These are phyloP conservation scores for Scutellaria barbata DNA, from an alignment of 257 asterid genomes.

Conservation along the genomic window DNA sequence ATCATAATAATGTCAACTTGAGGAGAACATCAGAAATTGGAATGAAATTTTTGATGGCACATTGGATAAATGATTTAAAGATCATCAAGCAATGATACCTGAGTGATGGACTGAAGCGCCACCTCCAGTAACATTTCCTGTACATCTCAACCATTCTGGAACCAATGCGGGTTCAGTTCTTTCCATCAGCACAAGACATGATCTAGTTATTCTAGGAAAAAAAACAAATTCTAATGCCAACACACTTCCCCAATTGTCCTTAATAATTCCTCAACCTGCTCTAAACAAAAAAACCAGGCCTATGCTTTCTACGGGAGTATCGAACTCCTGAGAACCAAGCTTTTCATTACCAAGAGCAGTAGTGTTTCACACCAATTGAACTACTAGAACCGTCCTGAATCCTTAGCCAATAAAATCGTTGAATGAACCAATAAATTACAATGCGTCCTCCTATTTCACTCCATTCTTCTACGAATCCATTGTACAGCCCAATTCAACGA, in stretches of 20 bases:
- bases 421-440: background rate
- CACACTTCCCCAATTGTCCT: slow-evolving; percentile 27
- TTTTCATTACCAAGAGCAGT: slow-evolving; percentile 5
- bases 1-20: slow-evolving; percentile 16
- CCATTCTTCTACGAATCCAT: slow-evolving; percentile 4
- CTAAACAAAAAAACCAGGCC: background rate
- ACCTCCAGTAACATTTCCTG: slow-evolving; percentile 64
- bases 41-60: background rate
- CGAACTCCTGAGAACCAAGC: slow-evolving; percentile 25
- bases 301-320: slow-evolving; percentile 11
- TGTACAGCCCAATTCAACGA: slow-evolving; percentile 2
- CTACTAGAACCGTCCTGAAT: slow-evolving; percentile 23
- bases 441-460: slow-evolving; percentile 33
- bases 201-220: slow-evolving; percentile 40
- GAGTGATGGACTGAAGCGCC: slow-evolving; percentile 60
- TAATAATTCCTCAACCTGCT: slow-evolving; percentile 11
- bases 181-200: slow-evolving; percentile 71
- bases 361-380: slow-evolving; percentile 13
- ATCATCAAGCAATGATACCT: slow-evolving; percentile 35
- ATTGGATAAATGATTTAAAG: slow-evolving; percentile 38
- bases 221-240: slow-evolving; percentile 18
- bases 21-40: background rate
- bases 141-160: slow-evolving; percentile 85
- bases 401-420: slow-evolving; percentile 3
- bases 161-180: slow-evolving; percentile 76